Evolutionary conservation across 2,329 filamentous ascomycete species (phyloP).

Genomic region (Penicillium sp.): DNA sequence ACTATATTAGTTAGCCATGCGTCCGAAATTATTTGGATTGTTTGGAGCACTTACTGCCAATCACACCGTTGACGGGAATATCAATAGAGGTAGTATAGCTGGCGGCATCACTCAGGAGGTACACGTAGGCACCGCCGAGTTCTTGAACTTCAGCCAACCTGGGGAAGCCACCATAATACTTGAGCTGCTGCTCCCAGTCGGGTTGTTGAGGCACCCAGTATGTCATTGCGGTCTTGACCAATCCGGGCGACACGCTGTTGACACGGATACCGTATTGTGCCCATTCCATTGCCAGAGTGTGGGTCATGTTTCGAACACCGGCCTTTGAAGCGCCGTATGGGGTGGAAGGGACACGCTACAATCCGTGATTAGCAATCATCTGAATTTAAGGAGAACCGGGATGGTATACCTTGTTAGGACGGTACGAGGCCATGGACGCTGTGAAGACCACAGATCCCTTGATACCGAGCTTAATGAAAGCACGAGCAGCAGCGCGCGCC

Average conservation of each 20-base stretch:
- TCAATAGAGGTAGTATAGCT: slow-evolving; percentile 57
- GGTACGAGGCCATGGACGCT: slow-evolving; percentile 54
- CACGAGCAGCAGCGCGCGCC: slow-evolving; percentile 33
- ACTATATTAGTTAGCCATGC: not conserved
- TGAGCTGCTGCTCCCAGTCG: slow-evolving; percentile 60
- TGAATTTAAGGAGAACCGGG: no score
- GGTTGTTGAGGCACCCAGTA: slow-evolving; percentile 51
- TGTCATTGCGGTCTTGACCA: slow-evolving; percentile 51
- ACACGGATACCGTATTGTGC: slow-evolving; percentile 44
- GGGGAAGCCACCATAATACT: slow-evolving; percentile 62
- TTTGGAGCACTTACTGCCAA: not conserved
- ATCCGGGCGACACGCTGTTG: slow-evolving; percentile 54
- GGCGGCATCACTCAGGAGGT: slow-evolving; percentile 54
- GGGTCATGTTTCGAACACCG: slow-evolving; percentile 40
- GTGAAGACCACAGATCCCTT: slow-evolving; percentile 51
- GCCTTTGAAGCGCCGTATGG: slow-evolving; percentile 55
- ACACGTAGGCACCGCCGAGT: slow-evolving; percentile 58
- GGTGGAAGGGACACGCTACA: slow-evolving; percentile 48
- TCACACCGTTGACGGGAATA: not conserved
- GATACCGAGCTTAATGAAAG: slow-evolving; percentile 49
- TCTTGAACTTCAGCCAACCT: slow-evolving; percentile 59
- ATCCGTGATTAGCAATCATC: not conserved
- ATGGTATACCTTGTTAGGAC: slow-evolving; percentile 43
- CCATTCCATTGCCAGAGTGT: slow-evolving; percentile 54
- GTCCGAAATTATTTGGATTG: no score